These are phyloP conservation scores for Saccharomyces hybrid DNA, from an alignment of 1,139 yeast genomes.

Conservation along the genomic window DNA sequence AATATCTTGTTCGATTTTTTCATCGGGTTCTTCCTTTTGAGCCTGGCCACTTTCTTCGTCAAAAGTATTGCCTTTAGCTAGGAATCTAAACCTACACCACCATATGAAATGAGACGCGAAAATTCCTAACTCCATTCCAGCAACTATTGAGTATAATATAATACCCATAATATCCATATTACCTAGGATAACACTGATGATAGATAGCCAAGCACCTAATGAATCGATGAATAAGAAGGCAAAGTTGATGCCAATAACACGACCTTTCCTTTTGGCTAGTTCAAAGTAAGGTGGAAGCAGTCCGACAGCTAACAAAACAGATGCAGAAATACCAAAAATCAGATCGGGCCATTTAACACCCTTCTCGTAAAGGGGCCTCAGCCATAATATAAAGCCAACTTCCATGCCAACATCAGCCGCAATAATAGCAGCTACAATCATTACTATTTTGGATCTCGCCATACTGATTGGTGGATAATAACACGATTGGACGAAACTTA, in stretches of 20 bases:
- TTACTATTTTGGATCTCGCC: conserved; percentile 35
- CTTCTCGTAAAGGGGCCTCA: conserved; percentile 51
- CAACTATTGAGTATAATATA: conserved; percentile 62
- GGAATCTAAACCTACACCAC: conserved; percentile 49
- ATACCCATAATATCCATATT: conserved; percentile 70
- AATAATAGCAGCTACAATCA: conserved; percentile 36
- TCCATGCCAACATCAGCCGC: conserved; percentile 52
- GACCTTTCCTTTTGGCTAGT: conserved; percentile 65
- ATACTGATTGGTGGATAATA: conserved; percentile 69
- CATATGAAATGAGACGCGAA: conserved; percentile 62
- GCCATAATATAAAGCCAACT: conserved; percentile 63
- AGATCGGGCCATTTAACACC: conserved; percentile 64
- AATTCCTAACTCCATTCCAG: conserved; percentile 71
- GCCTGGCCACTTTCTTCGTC: conserved; percentile 13
- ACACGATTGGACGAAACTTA: conserved; percentile 65
- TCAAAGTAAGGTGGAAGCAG: conserved; percentile 86
- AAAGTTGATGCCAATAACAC: conserved; percentile 84
- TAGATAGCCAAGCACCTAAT: conserved; percentile 70
- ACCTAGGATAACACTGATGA: conserved; percentile 58
- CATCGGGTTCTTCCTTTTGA: conserved; percentile 11
- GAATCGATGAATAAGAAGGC: conserved; percentile 72
- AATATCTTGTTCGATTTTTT: neutral
- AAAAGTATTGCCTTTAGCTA: conserved; percentile 20
- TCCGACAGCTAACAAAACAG: conserved; percentile 68
- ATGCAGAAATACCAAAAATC: conserved; percentile 72